These are phyloP conservation scores for Alectoria sarmentosa DNA, from an alignment of 495 filamentous ascomycete species.

Conservation along the genomic window DNA sequence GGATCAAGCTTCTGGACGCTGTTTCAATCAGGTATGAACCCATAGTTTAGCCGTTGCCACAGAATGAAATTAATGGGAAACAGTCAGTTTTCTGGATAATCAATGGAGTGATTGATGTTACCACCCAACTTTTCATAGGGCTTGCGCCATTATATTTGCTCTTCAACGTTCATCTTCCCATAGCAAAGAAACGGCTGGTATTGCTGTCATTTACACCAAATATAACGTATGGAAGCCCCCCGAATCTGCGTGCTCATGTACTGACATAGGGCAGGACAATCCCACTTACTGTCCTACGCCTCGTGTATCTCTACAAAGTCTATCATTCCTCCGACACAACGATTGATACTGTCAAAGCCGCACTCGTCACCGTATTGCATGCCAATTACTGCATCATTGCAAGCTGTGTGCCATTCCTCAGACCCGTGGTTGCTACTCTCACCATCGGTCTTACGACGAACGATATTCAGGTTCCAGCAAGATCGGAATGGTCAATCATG, in stretches of 20 bases:
- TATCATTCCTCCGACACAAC: slow-evolving; percentile 6
- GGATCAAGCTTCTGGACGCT: background rate
- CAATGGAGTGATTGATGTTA: background rate
- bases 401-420: slow-evolving; percentile 3
- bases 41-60: no score
- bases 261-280: slow-evolving; percentile 3
- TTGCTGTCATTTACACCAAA: slow-evolving; percentile 1
- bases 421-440: slow-evolving; percentile 1
- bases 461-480: background rate
- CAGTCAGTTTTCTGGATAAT: background rate
- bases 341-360: background rate
- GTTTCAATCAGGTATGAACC: slow-evolving; percentile 1
- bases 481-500: no score
- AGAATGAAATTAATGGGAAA: background rate
- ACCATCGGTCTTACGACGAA: slow-evolving; percentile 4
- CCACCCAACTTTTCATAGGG: background rate
- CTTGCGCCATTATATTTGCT: slow-evolving; percentile 1
- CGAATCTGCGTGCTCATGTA: background rate
- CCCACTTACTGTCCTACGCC: slow-evolving; percentile 5
- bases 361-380: slow-evolving; percentile 1
- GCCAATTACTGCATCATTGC: slow-evolving; percentile 4
- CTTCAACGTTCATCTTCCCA: background rate
- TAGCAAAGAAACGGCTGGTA: background rate
- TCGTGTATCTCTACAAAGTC: slow-evolving; percentile 2
- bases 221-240: slow-evolving; percentile 1